Evolutionary conservation across 306 rosid species (phyloP).

Genomic region (Comarum palustre): DNA sequence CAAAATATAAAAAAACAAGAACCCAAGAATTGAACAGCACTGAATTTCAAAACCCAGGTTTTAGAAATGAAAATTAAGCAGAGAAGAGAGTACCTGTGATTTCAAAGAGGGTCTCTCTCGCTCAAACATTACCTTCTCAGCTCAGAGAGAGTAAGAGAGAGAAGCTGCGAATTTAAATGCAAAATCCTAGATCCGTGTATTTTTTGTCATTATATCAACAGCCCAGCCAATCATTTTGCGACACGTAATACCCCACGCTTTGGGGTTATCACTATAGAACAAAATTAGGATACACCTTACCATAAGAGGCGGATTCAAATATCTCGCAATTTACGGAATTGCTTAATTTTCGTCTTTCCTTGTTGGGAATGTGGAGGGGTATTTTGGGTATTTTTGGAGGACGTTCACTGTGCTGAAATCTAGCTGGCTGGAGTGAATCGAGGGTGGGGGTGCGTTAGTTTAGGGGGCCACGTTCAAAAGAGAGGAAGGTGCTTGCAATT

Average conservation of each 20-base stretch:
- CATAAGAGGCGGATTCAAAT: neutral
- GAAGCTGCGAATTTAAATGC: neutral
- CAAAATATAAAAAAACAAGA: neutral
- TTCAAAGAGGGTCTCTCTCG: neutral
- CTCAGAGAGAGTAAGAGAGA: neutral
- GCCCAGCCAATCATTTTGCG: neutral
- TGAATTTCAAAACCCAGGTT: neutral
- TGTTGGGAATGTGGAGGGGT: neutral
- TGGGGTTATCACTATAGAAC: neutral
- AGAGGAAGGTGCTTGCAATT: neutral
- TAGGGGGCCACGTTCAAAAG: neutral
- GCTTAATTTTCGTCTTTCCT: neutral
- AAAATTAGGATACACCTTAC: neutral
- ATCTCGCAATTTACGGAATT: constrained; percentile 10
- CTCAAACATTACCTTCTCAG: neutral
- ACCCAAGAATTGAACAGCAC: neutral
- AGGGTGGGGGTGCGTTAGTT: constrained; percentile 4
- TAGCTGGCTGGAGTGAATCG: constrained; percentile 9
- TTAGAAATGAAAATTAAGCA: neutral
- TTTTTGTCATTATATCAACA: neutral
- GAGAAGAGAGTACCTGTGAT: neutral
- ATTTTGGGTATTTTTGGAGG: neutral
- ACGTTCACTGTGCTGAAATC: neutral
- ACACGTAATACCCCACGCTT: constrained; percentile 14
- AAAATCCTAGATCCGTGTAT: neutral